phyloP scores from a whole-genome alignment of 768 basidiomycete species.

The Tricholoma terreum region DNA sequence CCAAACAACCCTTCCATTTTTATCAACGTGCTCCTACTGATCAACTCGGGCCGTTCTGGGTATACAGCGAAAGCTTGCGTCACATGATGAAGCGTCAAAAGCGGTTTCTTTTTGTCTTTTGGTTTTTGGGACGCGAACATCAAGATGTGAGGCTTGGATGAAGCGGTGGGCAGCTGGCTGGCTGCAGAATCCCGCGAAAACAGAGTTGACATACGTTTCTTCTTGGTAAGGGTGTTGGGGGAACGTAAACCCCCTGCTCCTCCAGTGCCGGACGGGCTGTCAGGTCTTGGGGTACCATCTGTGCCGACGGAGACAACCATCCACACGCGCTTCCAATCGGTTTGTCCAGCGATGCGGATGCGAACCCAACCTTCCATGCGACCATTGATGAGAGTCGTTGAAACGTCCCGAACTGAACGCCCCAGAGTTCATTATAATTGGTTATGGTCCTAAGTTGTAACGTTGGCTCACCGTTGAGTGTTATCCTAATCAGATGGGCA shows the following conservation, averaged over 20 bases:
- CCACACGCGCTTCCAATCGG: conserved; percentile 94
- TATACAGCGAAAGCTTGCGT: conserved; percentile 93
- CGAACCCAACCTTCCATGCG: conserved; percentile 90
- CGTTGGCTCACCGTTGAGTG: conserved; percentile 40
- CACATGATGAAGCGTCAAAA: conserved; percentile 66
- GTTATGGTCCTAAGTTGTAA: background rate
- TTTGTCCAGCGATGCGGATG: conserved; percentile 92
- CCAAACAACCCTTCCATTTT: conserved; percentile 87
- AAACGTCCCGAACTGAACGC: conserved; percentile 44
- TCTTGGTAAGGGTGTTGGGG: conserved; percentile 24
- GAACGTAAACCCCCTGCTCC: conserved; percentile 20
- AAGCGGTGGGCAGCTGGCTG: conserved; percentile 22
- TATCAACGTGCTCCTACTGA: conserved; percentile 84
- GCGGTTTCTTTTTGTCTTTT: conserved; percentile 69
- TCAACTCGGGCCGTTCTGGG: conserved; percentile 91
- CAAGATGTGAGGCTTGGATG: conserved; percentile 41
- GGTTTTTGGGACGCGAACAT: conserved; percentile 64
- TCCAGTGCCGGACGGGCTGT: conserved; percentile 22
- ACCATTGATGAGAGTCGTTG: conserved; percentile 63
- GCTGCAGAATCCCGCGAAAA: conserved; percentile 49
- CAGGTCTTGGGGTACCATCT: conserved; percentile 18
- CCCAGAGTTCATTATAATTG: background rate
- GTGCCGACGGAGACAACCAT: conserved; percentile 61
- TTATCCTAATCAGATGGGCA: conserved; percentile 85
- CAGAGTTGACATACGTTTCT: conserved; percentile 66